A percentile compares a stretch with the other conserved stretches of the same genome.
Evolutionary conservation across 202 grass and related monocot species (phyloP).

Genomic region (Cymbopogon flexuosus): DNA sequence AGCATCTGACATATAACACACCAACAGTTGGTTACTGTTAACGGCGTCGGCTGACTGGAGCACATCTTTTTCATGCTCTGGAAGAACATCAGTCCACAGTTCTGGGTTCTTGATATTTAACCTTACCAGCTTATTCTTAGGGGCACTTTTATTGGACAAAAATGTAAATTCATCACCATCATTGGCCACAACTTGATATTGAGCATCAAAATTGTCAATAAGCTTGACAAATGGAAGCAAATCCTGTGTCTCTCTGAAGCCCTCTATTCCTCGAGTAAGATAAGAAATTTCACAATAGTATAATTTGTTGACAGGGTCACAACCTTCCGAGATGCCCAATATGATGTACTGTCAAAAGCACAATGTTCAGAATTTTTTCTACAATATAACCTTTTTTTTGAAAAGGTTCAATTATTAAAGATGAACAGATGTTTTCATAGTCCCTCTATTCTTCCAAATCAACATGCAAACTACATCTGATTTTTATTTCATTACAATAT

Average conservation of each 20-base stretch:
- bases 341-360: conserved; percentile 63
- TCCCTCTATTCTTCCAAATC: background rate
- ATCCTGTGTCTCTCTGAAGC: conserved; percentile 46
- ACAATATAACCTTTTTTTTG: background rate
- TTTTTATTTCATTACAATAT: background rate
- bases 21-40: conserved; percentile 69
- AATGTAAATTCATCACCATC: conserved; percentile 77
- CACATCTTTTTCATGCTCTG: conserved; percentile 82
- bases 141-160: conserved; percentile 77
- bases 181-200: conserved; percentile 74
- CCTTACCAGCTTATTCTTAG: conserved; percentile 75
- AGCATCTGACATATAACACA: conserved; percentile 86
- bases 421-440: background rate
- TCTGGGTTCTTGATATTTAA: conserved; percentile 64
- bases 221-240: conserved; percentile 88
- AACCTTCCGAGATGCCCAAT: conserved; percentile 62
- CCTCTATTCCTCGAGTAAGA: conserved; percentile 61
- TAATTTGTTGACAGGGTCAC: conserved; percentile 84
- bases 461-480: background rate
- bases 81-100: conserved; percentile 58
- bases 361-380: conserved; percentile 3
- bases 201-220: conserved; percentile 81
- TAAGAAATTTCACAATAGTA: conserved; percentile 79
- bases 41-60: conserved; percentile 55
- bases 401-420: conserved; percentile 16